A percentile compares a stretch with the other conserved stretches of the same genome.
Evolutionary conservation across 371 early-diverging fungal species (phyloP).

Genomic region (Mortierella polycephala): DNA sequence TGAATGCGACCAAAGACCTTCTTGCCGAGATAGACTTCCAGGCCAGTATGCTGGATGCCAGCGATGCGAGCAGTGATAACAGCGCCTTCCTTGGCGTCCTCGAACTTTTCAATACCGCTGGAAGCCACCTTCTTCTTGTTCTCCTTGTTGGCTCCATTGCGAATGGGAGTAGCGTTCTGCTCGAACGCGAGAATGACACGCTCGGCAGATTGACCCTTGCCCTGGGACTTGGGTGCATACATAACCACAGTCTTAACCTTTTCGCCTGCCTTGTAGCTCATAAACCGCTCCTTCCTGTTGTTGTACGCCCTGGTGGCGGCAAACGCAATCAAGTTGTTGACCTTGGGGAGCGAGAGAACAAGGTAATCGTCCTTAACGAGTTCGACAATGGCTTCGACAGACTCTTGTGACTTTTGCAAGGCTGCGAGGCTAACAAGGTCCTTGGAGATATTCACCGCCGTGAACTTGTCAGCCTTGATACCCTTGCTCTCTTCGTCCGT

Average conservation of each 20-base stretch:
- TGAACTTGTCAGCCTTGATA: slow-evolving; percentile 33
- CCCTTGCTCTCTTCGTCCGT: slow-evolving; percentile 35
- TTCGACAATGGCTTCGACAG: slow-evolving; percentile 71
- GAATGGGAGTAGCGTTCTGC: slow-evolving; percentile 13
- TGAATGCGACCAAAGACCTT: slow-evolving; percentile 68
- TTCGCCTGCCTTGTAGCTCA: slow-evolving; percentile 69
- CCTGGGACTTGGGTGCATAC: slow-evolving; percentile 45
- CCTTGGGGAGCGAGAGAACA: slow-evolving; percentile 71
- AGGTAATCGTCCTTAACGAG: slow-evolving; percentile 78
- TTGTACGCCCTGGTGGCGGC: slow-evolving; percentile 66
- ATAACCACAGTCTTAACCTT: slow-evolving; percentile 57
- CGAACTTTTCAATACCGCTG: slow-evolving; percentile 44
- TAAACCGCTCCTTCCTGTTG: slow-evolving; percentile 63
- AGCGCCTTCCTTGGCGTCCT: slow-evolving; percentile 63
- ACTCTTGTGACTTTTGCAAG: slow-evolving; percentile 48
- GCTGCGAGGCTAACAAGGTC: slow-evolving; percentile 40
- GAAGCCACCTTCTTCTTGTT: slow-evolving; percentile 55
- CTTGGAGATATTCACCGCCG: slow-evolving; percentile 18
- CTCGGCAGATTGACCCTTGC: slow-evolving; percentile 46
- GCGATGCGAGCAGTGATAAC: slow-evolving; percentile 64
- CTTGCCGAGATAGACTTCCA: slow-evolving; percentile 62
- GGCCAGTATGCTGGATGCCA: slow-evolving; percentile 57
- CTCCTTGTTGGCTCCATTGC: slow-evolving; percentile 50
- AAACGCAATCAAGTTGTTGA: slow-evolving; percentile 65
- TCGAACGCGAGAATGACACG: slow-evolving; percentile 59